Evolutionary conservation across 768 basidiomycete species (phyloP).

Genomic region (Mycena rebaudengoi): DNA sequence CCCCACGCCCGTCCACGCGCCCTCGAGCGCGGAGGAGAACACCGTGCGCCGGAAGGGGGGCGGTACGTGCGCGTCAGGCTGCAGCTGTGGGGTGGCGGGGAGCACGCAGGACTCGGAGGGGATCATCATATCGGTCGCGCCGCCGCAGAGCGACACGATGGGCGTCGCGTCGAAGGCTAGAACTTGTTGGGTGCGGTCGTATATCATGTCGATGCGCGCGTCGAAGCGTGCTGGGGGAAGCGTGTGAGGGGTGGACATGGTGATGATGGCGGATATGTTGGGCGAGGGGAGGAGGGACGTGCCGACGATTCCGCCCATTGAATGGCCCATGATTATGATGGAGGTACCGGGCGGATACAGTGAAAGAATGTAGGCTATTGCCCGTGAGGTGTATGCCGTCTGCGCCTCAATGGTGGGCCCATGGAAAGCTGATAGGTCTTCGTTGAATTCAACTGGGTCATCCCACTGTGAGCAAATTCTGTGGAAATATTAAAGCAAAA

Average conservation of each 20-base stretch:
- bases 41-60: conserved; percentile 68
- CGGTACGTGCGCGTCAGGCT: conserved; percentile 20
- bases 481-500: not conserved
- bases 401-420: conserved; percentile 88
- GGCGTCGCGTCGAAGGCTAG: conserved; percentile 62
- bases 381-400: conserved; percentile 73
- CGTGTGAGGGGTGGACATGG: conserved; percentile 95
- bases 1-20: conserved; percentile 95
- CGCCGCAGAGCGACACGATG: conserved; percentile 89
- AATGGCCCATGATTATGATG: conserved; percentile 89
- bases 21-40: conserved; percentile 88
- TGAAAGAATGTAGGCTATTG: conserved; percentile 81
- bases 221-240: conserved; percentile 92
- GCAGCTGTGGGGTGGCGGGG: conserved; percentile 32
- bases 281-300: conserved; percentile 75
- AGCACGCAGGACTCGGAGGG: conserved; percentile 89
- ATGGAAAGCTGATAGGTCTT: conserved; percentile 96
- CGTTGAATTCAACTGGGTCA: conserved; percentile 85
- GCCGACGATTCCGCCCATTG: conserved; percentile 97
- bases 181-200: conserved; percentile 51
- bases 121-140: conserved; percentile 91
- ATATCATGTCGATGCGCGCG: conserved; percentile 78
- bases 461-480: not conserved
- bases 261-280: conserved; percentile 81
- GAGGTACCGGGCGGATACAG: conserved; percentile 70